Base-by-base conservation (phyloP, 768 basidiomycete species). In the Sporobolomyces pararoseus region DNA sequence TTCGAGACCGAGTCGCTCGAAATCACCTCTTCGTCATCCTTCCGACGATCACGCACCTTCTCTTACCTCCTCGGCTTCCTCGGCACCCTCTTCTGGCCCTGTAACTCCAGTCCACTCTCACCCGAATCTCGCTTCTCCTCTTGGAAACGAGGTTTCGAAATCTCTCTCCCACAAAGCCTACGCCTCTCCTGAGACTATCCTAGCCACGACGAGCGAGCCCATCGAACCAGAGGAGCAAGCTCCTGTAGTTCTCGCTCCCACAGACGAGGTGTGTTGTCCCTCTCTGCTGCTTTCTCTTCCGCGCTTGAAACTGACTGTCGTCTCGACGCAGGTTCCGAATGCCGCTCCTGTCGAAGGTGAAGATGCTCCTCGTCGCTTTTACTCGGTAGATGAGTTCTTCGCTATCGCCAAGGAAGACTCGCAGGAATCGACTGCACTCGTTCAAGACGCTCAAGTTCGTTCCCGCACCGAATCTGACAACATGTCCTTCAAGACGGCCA, bases 351-450 rank as follows among this genome's bases (percentile, higher is more conserved):
- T 1, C 32, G 17, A n/a, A 39, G 35, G 3, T 13, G 34, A 42
- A 13, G 47, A 44, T 32, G 32, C 59, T 32, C 47, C 44, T 7
- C 49, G 57, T 2, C 27, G 57, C 16, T 65, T 70, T 57, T 70
- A 70, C 42, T 64, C 68, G 1, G 68, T 70, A 21, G 68, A 70
- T 57, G 68, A 70, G 46, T 53, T 65, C 59, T 70, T 70, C 27
- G 68, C 58, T 3, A 53, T 60, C 63, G 68, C 63, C 3, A 31
- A 49, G 1, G 47, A 29, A 12, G 39, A 29, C 42, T 31, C 37
- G 4, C 60, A 7, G 53, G 5, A 16, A 39, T 19, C 61, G 34
- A 47, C 32, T 7, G 7, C 27, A n/a, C n/a, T n/a, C 39, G n/a
- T 16, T 42, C 12, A 42, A n/a, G 57, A 55, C 25, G 14, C 46